A percentile compares a stretch with the other conserved stretches of the same genome.
phyloP scores from a whole-genome alignment of 768 basidiomycete species.

The Auricularia heimuer region DNA sequence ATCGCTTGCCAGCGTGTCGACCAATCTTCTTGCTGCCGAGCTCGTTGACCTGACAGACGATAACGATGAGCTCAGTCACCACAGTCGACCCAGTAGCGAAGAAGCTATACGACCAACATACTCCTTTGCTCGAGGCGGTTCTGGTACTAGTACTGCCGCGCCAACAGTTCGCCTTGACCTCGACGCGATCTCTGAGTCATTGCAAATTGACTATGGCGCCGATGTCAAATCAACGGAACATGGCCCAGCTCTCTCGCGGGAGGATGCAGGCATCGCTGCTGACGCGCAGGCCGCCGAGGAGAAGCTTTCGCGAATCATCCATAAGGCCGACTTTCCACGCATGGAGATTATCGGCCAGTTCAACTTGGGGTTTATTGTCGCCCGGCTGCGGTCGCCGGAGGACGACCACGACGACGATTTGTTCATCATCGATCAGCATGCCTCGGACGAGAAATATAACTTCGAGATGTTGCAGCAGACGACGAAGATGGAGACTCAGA shows the following conservation, averaged over 20 bases:
- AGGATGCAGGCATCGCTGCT: constrained; percentile 20
- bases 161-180: not conserved
- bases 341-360: constrained; percentile 94
- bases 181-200: not conserved
- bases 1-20: not conserved
- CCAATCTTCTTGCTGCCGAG: not conserved
- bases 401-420: constrained; percentile 59
- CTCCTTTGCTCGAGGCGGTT: not conserved
- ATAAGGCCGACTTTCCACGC: constrained; percentile 69
- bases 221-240: not conserved
- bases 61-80: not conserved
- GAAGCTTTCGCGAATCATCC: constrained; percentile 73
- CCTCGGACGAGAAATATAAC: constrained; percentile 97
- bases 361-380: constrained; percentile 90
- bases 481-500: constrained; percentile 84
- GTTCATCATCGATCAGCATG: constrained; percentile 96
- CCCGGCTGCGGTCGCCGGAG: constrained; percentile 41
- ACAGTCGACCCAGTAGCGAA: not conserved
- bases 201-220: not conserved
- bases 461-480: constrained; percentile 88
- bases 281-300: constrained; percentile 48
- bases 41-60: not conserved
- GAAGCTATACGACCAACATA: not conserved
- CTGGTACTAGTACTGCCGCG: too few species aligned
- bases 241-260: not conserved